These are phyloP conservation scores for Discostella pseudostelligera DNA, from an alignment of 108 stramenopile species.

Conservation along the genomic window DNA sequence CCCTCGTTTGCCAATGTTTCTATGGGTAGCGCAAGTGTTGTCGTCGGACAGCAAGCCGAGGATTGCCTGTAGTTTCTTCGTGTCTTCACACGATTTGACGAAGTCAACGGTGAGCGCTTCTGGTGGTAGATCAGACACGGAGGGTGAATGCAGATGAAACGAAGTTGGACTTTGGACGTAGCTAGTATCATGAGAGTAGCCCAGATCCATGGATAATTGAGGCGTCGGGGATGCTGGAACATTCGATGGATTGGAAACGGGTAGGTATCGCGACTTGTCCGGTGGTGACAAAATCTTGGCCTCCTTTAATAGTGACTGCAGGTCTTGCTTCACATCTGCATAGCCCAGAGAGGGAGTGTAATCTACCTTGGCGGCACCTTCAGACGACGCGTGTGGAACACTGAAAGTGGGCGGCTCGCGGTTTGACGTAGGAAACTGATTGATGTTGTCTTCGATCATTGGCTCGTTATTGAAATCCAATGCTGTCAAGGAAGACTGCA, in stretches of 20 bases:
- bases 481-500: not conserved
- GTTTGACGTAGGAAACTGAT: not conserved
- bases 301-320: not conserved
- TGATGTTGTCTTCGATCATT: not conserved
- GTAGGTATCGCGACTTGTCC: not conserved
- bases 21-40: not conserved
- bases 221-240: not conserved
- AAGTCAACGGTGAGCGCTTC: conserved; percentile 34
- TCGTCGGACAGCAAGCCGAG: conserved; percentile 7
- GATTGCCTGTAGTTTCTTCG: conserved; percentile 18
- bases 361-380: not conserved
- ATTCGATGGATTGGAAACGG: not conserved
- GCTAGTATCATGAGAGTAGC: conserved; percentile 1
- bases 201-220: not conserved
- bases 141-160: conserved; percentile 18
- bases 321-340: not conserved
- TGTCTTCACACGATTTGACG: conserved; percentile 18
- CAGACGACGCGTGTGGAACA: not conserved
- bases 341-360: not conserved
- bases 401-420: not conserved
- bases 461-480: conserved; percentile 4
- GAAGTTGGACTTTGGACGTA: not conserved
- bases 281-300: not conserved
- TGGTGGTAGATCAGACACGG: conserved; percentile 21
- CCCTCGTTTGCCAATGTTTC: conserved; percentile 5